Conservation (phyloP, 768 basidiomycete genomes). For the Xerocomellus chrysenteron region DNA sequence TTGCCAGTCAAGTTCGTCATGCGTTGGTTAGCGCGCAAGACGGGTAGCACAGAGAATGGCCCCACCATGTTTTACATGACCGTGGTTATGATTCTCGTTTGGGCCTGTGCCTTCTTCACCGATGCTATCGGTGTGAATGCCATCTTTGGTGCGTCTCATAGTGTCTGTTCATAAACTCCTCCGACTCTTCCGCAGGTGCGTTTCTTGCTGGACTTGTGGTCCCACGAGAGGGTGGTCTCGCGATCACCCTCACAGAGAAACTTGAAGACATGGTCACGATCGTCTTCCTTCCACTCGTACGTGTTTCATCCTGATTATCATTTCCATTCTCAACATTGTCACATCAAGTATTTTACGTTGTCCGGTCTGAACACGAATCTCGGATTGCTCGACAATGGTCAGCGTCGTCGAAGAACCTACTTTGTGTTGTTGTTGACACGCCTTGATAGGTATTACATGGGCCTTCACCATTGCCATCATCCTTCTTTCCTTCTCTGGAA, state of each 20-base stretch:
- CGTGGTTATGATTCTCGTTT: constrained; percentile 71
- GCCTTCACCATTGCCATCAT: constrained; percentile 83
- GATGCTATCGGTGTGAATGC: constrained; percentile 91
- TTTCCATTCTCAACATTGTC: not conserved
- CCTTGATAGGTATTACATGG: constrained; percentile 70
- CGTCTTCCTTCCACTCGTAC: constrained; percentile 83
- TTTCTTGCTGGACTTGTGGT: constrained; percentile 82
- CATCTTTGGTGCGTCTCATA: constrained; percentile 66
- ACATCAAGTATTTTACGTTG: constrained; percentile 81
- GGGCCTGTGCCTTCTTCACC: constrained; percentile 89
- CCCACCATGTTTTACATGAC: constrained; percentile 93
- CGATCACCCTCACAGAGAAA: constrained; percentile 87
- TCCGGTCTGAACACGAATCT: constrained; percentile 91
- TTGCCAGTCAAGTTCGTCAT: constrained; percentile 63
- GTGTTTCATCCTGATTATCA: not conserved
- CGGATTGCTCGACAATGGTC: constrained; percentile 76
- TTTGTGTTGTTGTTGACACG: not conserved
- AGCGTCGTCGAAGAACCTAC: not conserved
- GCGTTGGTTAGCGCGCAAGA: constrained; percentile 69
- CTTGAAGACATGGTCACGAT: constrained; percentile 94
- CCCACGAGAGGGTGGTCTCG: constrained; percentile 85
- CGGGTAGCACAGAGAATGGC: constrained; percentile 78
- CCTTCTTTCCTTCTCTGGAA: constrained; percentile 75
- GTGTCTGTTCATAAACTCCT: no score
- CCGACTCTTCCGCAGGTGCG: constrained; percentile 20